A percentile compares a stretch with the other conserved stretches of the same genome.
These are phyloP conservation scores for Sclerotinia borealis DNA, from an alignment of 2,329 filamentous ascomycete species.

Conservation along the genomic window DNA sequence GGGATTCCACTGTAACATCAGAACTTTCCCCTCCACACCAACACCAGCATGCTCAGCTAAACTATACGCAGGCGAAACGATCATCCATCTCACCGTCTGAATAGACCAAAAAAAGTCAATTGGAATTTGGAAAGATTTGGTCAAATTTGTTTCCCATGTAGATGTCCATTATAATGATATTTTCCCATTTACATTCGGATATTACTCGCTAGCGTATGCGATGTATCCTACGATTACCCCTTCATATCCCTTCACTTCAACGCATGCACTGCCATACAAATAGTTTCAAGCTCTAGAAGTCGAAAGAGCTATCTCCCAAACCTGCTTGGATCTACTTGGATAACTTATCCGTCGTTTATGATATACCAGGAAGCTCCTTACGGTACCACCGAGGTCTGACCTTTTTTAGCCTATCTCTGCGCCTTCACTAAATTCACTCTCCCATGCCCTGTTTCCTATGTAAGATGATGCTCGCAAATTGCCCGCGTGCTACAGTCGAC, in stretches of 20 bases:
- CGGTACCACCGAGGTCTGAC: conserved; percentile 1
- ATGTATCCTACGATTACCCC: background rate
- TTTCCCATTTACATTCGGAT: background rate
- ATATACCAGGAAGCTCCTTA: background rate
- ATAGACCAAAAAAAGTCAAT: background rate
- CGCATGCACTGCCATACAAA: background rate
- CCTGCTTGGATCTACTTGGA: background rate
- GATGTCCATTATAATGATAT: background rate
- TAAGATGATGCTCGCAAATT: background rate
- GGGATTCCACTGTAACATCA: background rate
- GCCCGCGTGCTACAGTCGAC: background rate
- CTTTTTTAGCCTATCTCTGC: background rate
- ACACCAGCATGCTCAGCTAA: background rate
- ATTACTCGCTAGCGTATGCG: background rate
- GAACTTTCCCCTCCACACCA: background rate
- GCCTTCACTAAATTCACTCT: background rate
- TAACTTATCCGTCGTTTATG: background rate
- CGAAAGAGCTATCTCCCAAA: background rate
- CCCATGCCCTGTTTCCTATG: background rate
- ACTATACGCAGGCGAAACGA: background rate
- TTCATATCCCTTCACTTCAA: background rate
- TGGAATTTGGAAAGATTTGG: background rate
- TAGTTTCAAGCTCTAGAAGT: background rate
- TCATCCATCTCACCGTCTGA: background rate
- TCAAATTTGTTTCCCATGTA: background rate